These are phyloP conservation scores for Mucor irregularis DNA, from an alignment of 371 early-diverging fungal genomes.

Conservation along the genomic window DNA sequence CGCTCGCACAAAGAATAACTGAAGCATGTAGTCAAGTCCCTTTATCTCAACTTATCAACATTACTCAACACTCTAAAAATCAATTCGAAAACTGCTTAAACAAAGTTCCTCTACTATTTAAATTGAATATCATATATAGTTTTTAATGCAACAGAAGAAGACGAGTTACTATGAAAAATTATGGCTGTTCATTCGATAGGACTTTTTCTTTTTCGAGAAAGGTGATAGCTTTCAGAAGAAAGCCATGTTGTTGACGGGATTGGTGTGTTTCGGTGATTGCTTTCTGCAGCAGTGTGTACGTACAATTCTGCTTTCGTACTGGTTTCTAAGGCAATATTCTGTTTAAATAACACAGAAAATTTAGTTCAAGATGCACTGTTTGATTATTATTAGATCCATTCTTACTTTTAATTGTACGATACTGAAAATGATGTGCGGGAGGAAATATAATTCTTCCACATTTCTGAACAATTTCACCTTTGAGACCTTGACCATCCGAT, in stretches of 20 bases:
- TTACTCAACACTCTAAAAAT: constrained; percentile 22
- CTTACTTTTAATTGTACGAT: constrained; percentile 14
- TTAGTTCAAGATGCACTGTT: constrained; percentile 14
- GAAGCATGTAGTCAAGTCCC: constrained; percentile 14
- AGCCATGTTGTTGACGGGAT: constrained; percentile 19
- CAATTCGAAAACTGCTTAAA: constrained; percentile 12
- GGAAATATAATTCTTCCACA: constrained; percentile 15
- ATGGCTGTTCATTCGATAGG: constrained; percentile 5
- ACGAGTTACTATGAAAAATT: constrained; percentile 4
- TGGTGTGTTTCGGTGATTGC: constrained; percentile 14
- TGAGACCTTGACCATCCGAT: constrained; percentile 9
- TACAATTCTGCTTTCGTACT: constrained; percentile 6
- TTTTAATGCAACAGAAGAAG: constrained; percentile 11
- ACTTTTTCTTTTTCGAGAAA: constrained; percentile 16
- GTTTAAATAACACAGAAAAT: constrained; percentile 16
- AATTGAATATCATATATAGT: constrained; percentile 12
- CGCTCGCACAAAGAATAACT: constrained; percentile 18
- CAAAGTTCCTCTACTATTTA: neutral
- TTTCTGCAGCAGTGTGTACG: constrained; percentile 11
- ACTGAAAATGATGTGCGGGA: constrained; percentile 15
- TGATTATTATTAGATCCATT: constrained; percentile 15
- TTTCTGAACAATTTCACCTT: constrained; percentile 9
- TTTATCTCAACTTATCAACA: constrained; percentile 20
- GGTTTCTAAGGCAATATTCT: constrained; percentile 8
- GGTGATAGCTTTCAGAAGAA: constrained; percentile 12